Base-by-base conservation (phyloP, 2,329 filamentous ascomycete species). In the Blastomyces emzantsi region DNA sequence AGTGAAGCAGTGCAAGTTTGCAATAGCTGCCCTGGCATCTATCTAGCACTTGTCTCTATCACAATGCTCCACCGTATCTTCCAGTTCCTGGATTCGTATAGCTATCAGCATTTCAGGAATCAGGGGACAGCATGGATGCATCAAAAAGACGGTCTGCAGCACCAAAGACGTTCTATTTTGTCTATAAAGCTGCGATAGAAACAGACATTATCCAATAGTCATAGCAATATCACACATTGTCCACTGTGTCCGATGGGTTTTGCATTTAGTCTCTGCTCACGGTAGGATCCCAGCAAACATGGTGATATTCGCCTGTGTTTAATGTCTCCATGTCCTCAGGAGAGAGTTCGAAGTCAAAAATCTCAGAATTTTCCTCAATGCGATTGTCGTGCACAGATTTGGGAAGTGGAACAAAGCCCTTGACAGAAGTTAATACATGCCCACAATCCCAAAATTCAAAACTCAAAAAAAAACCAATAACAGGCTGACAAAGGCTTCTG, bases 391-490 rank as follows among this genome's bases (percentile, higher is more conserved):
- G 87, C 22, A 84, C 83, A 1, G 84, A 85, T 72, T 87, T 87
- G 0, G 85, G 85, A 30, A 88, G 75, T 17, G 85, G 84, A 39
- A 87, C 81, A 68, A 85, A 87, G 9, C 82, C 83, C 81, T 84
- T 65, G 60, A 62, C 45, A 51, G 55, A 11, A 17, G 28, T 52
- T 30, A 36, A 64, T 52, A 28, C 45, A 51, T 58, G 59, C 22
- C 28, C 17, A 28, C 64, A 59, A 33, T 22, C 7, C 39, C 19
- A n/a, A 28, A 51, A 52, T 6, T 7, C 7, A 3, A 54, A 55
- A 28, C 28, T n/a, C n/a, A n/a, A n/a, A n/a, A n/a, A n/a, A n/a
- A n/a, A n/a, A 47, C 19, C 28, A 45, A 39, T 19, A 33, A 8
- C 33, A n/a, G 25, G 30, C 30, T n/a, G 7, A 28, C 9, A 15